A percentile compares a stretch with the other conserved stretches of the same genome.
Evolutionary conservation across 768 basidiomycete genomes (phyloP).

Genomic region (Trametes cinnabarina): DNA sequence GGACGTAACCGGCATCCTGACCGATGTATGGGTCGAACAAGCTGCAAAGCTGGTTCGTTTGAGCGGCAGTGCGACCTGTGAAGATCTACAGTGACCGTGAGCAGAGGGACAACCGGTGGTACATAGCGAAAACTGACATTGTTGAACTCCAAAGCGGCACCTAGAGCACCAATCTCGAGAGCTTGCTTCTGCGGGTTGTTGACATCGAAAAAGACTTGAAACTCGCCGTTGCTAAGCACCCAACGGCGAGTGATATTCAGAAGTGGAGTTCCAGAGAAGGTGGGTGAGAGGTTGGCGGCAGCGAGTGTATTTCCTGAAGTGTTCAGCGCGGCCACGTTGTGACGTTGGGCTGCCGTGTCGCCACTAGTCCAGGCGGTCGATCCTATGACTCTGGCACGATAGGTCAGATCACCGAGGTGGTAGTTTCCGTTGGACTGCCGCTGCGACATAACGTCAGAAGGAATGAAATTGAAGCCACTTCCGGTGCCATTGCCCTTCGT

Average conservation of each 20-base stretch:
- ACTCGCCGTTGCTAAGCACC: conserved; percentile 39
- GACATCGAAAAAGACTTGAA: conserved; percentile 51
- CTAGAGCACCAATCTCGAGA: conserved; percentile 54
- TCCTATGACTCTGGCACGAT: conserved; percentile 46
- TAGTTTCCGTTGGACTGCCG: conserved; percentile 49
- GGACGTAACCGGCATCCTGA: conserved; percentile 53
- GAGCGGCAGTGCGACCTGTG: conserved; percentile 48
- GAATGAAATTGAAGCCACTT: conserved; percentile 47
- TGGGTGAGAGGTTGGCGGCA: conserved; percentile 48
- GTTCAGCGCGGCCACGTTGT: conserved; percentile 37
- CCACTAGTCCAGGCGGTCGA: conserved; percentile 45
- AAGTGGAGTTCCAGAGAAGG: conserved; percentile 43
- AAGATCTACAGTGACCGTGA: conserved; percentile 53
- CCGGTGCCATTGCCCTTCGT: conserved; percentile 31
- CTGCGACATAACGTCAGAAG: conserved; percentile 47
- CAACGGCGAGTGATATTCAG: conserved; percentile 53
- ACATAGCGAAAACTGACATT: conserved; percentile 36
- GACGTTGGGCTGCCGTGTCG: conserved; percentile 44
- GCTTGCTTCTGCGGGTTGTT: conserved; percentile 44
- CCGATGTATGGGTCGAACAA: conserved; percentile 59
- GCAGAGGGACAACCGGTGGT: too few relatives aligned
- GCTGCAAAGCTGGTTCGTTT: conserved; percentile 52
- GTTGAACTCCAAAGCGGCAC: conserved; percentile 54
- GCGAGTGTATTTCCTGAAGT: conserved; percentile 46
- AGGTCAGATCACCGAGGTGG: conserved; percentile 57